Base-by-base conservation (phyloP, 2,329 filamentous ascomycete species). In the Cladosporium sp. region DNA sequence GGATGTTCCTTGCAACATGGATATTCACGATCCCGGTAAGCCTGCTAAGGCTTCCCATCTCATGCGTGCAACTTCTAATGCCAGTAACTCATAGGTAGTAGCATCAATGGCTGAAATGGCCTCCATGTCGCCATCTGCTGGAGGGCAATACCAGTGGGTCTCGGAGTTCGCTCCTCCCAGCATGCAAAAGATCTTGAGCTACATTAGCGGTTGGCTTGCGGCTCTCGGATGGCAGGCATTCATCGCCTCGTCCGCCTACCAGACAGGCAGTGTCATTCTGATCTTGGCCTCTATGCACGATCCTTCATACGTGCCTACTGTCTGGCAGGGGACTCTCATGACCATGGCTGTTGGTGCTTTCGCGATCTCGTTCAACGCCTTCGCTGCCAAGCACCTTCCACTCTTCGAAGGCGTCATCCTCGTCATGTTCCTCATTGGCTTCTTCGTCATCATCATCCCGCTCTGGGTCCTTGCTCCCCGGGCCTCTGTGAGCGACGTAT, bases 311-410 rank as follows among this genome's bases (percentile, higher is more conserved):
- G 12, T 70, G 71, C 9, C 66, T 74, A 45, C 56, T 28, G 28
- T 39, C 11, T 61, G 56, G 59, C 70, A 58, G 80, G 76, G 76
- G 76, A 80, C 58, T 74, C 72, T 80, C 57, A 62, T 80, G 30
- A 68, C 66, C 7, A 67, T 70, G 38, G 67, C 63, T 20, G 59
- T 67, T 3, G 61, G 55, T 4, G 50, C 51, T 12, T 64, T 66
- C 7, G 62, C 64, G 1, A 62, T 67, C n/a, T 42, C 64, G 6
- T 64, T 70, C 60, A 72, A 72, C 64, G 67, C 58, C 17, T 64
- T 66, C 42, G 62, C 61, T 28, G 64, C 67, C 9, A 61, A 64
- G 19, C 60, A 63, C 25, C 60, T 72, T 8, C 68, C 70, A 1
- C 40, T 67, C 1, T 55, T 72, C 15, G 69, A 72, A 58, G 64